phyloP scores from a whole-genome alignment of 2,329 filamentous ascomycete genomes.

The Ascochyta rabiei region DNA sequence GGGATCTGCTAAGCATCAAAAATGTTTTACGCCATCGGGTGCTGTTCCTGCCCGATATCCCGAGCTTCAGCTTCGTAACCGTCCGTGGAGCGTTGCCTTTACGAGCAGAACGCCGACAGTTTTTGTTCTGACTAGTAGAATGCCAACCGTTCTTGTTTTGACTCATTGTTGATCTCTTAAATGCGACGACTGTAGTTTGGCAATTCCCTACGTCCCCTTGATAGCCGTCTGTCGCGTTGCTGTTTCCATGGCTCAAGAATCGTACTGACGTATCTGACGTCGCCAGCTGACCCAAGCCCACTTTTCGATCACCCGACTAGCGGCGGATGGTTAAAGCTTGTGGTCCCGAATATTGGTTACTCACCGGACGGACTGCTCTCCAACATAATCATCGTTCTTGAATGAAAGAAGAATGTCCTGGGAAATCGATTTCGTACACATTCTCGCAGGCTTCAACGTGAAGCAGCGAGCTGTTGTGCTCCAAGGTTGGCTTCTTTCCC shows the following conservation, averaged over 20 bases:
- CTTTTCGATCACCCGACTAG: constrained; percentile 4
- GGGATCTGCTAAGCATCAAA: constrained; percentile 37
- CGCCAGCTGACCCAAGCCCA: constrained; percentile 7
- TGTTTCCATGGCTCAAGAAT: constrained; percentile 9
- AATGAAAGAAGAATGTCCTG: neutral
- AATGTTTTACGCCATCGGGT: constrained; percentile 27
- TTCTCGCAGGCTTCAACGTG: neutral
- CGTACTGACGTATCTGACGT: constrained; percentile 7
- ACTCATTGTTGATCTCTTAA: neutral
- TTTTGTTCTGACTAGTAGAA: neutral
- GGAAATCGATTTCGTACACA: neutral
- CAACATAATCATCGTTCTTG: neutral
- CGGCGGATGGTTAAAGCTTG: constrained; percentile 14
- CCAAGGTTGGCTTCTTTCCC: neutral
- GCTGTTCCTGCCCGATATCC: constrained; percentile 23
- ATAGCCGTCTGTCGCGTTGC: constrained; percentile 2
- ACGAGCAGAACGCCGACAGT: neutral
- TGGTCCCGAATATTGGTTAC: constrained; percentile 4
- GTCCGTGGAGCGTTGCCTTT: neutral
- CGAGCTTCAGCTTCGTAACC: constrained; percentile 15
- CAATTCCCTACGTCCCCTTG: neutral
- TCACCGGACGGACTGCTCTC: constrained; percentile 7
- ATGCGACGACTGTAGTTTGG: neutral
- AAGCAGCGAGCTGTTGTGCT: neutral
- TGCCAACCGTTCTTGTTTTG: neutral